phyloP scores from a whole-genome alignment of 2,329 filamentous ascomycete genomes.

The Clonostachys solani region DNA sequence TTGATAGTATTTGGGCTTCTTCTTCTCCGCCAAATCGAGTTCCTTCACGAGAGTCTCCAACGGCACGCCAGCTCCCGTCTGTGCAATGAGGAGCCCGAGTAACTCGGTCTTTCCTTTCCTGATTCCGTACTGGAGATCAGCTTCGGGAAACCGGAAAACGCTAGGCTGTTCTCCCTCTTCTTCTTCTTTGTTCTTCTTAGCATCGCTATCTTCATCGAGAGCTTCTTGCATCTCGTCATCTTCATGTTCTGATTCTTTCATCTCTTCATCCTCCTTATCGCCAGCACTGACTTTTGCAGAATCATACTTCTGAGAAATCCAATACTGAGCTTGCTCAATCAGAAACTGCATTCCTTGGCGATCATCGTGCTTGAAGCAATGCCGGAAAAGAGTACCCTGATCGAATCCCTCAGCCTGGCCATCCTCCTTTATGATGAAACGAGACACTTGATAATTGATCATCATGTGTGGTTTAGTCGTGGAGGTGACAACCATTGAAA shows the following conservation, averaged over 20 bases:
- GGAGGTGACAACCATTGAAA: slow-evolving; percentile 66
- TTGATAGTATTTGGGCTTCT: slow-evolving; percentile 70
- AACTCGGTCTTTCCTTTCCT: slow-evolving; percentile 46
- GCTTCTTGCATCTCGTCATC: too few relatives aligned
- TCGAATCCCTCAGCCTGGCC: slow-evolving; percentile 10
- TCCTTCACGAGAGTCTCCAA: slow-evolving; percentile 62
- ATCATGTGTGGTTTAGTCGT: slow-evolving; percentile 48
- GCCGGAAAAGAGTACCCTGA: slow-evolving; percentile 26
- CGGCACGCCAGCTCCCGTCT: slow-evolving; percentile 64
- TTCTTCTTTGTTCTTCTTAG: slow-evolving; percentile 16
- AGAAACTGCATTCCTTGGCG: slow-evolving; percentile 48
- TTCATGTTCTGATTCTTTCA: too few relatives aligned
- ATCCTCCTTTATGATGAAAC: slow-evolving; percentile 23
- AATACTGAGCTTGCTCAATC: slow-evolving; percentile 46
- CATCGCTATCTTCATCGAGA: too few relatives aligned
- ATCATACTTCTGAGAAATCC: slow-evolving; percentile 27
- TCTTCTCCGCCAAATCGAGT: slow-evolving; percentile 56
- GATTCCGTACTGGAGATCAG: slow-evolving; percentile 40
- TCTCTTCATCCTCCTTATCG: too few relatives aligned
- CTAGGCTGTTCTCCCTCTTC: slow-evolving; percentile 23
- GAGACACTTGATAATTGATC: slow-evolving; percentile 30
- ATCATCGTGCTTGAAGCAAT: slow-evolving; percentile 51
- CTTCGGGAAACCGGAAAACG: slow-evolving; percentile 31
- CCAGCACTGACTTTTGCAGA: slow-evolving; percentile 21
- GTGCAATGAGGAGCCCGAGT: slow-evolving; percentile 60